phyloP scores from a whole-genome alignment of 768 basidiomycete genomes.

The Rhodosporidiobolus sp. region DNA sequence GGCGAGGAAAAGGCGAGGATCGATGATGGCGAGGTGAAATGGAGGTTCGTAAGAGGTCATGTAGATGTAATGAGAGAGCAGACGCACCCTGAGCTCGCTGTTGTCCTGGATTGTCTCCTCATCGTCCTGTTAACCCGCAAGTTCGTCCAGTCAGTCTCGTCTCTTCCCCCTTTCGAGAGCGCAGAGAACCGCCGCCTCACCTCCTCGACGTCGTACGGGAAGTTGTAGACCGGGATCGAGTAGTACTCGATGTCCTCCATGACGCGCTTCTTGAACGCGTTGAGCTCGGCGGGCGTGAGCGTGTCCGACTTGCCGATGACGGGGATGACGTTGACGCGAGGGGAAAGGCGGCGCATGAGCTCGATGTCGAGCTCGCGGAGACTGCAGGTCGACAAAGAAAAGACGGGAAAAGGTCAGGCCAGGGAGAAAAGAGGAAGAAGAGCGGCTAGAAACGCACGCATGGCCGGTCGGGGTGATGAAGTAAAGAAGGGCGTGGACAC shows the following conservation, averaged over 20 bases:
- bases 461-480: slow-evolving; percentile 99
- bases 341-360: slow-evolving; percentile 94
- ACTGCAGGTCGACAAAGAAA: slow-evolving; percentile 35
- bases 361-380: slow-evolving; percentile 98
- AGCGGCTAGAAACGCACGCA: slow-evolving; percentile 58
- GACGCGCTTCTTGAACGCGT: slow-evolving; percentile 91
- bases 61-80: no score
- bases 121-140: slow-evolving; percentile 59
- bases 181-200: no score
- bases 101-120: slow-evolving; percentile 98
- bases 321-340: slow-evolving; percentile 97
- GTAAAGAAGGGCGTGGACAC: slow-evolving; percentile 92
- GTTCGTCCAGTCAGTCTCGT: no score
- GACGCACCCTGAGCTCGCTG: slow-evolving; percentile 78
- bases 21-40: no score
- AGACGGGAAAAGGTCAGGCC: slow-evolving; percentile 4
- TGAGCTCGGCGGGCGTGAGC: slow-evolving; percentile 85
- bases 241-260: slow-evolving; percentile 99
- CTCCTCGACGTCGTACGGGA: slow-evolving; percentile 98
- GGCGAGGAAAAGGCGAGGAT: background rate
- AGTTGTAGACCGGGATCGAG: slow-evolving; percentile 97
- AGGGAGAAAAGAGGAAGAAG: background rate
- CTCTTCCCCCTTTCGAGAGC: no score
- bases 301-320: slow-evolving; percentile 94
- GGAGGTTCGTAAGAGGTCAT: no score